Percentiles rank a stretch among this genome's conserved stretches.
Evolutionary conservation across 2,329 filamentous ascomycete genomes (phyloP).

Genomic region (Amphichorda felina): DNA sequence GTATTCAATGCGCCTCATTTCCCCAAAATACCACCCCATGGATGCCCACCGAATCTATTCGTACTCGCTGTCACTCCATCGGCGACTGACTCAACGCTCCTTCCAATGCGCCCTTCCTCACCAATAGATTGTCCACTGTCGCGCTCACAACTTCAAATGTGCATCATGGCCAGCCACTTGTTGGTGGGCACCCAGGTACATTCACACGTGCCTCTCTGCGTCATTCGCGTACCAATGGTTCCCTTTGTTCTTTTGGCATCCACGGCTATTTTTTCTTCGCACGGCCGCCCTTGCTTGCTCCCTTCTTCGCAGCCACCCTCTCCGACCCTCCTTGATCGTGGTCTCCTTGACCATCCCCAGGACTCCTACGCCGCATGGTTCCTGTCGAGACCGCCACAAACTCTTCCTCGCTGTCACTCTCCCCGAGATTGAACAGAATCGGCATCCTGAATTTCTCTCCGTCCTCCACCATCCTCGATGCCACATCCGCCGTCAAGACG

Average conservation of each 20-base stretch:
- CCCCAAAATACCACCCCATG: too few relatives aligned
- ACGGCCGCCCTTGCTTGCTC: conserved; percentile 22
- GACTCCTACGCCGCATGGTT: conserved; percentile 78
- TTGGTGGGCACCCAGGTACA: too few relatives aligned
- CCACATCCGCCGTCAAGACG: conserved; percentile 63
- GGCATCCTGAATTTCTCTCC: conserved; percentile 68
- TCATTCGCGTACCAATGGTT: too few relatives aligned
- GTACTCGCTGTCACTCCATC: background rate
- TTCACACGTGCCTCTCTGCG: too few relatives aligned
- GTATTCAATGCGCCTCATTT: too few relatives aligned
- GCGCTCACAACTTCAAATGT: too few relatives aligned
- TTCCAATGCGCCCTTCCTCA: background rate
- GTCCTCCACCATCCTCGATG: conserved; percentile 41
- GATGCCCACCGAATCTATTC: too few relatives aligned
- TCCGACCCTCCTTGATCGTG: conserved; percentile 35
- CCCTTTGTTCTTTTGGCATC: conserved; percentile 1
- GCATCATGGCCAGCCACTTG: too few relatives aligned
- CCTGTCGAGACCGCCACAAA: conserved; percentile 57
- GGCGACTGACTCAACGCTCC: conserved; percentile 1
- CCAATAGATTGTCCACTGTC: too few relatives aligned
- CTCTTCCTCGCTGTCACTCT: conserved; percentile 94
- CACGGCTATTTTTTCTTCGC: conserved; percentile 24
- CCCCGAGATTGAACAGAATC: conserved; percentile 81
- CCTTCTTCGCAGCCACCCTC: conserved; percentile 25
- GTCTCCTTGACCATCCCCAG: conserved; percentile 59